Evolutionary conservation across 768 basidiomycete genomes (phyloP).

Genomic region (Naganishia onofrii): DNA sequence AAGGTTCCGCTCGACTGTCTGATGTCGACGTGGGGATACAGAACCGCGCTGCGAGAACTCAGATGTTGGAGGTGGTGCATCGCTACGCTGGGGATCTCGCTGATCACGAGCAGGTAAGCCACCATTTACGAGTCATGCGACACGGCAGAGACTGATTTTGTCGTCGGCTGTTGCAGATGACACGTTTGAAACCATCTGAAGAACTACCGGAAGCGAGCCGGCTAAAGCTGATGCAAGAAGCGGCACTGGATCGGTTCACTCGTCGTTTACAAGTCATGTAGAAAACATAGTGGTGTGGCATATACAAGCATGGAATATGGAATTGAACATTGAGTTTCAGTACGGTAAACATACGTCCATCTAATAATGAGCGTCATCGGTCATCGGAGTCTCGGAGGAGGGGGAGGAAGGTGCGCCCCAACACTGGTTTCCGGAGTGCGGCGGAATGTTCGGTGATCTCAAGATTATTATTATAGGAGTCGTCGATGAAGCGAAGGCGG

Average conservation of each 20-base stretch:
- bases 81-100: conserved; percentile 37
- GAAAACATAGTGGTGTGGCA: background rate
- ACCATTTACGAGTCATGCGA: background rate
- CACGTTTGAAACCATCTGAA: conserved; percentile 32
- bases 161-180: conserved; percentile 30
- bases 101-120: conserved; percentile 32
- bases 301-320: background rate
- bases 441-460: background rate
- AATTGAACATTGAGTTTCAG: background rate
- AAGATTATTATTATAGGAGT: background rate
- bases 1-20: background rate
- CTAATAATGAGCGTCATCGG: background rate
- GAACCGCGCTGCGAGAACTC: conserved; percentile 38
- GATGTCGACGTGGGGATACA: conserved; percentile 37
- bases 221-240: conserved; percentile 43
- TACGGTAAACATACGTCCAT: no score
- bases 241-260: conserved; percentile 40
- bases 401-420: background rate
- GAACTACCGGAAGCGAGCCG: conserved; percentile 45
- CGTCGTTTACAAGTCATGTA: conserved; percentile 26
- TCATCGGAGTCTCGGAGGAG: background rate
- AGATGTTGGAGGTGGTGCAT: conserved; percentile 44
- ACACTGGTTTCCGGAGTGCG: background rate
- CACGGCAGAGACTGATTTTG: background rate
- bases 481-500: background rate